Conservation (phyloP, 2,329 filamentous ascomycete species). For the Nectriaceae sp. region DNA sequence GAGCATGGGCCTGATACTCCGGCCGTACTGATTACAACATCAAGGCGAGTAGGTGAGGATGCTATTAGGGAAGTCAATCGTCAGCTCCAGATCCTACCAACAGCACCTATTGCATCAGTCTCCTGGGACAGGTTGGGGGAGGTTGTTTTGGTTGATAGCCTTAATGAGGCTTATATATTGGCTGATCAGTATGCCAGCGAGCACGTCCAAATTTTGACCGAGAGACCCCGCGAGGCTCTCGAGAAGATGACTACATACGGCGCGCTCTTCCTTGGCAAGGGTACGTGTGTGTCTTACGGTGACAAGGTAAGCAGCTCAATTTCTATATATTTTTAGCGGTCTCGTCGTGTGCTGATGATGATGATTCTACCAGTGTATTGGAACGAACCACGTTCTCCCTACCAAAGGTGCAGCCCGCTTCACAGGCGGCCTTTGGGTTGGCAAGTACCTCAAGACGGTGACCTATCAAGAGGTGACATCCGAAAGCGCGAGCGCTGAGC, state of each 20-base stretch:
- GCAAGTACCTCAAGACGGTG: background rate
- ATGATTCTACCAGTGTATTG: background rate
- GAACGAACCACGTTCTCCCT: background rate
- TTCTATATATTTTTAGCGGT: background rate
- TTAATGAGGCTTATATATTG: background rate
- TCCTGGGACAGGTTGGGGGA: background rate
- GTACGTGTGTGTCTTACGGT: background rate
- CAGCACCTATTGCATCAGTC: background rate
- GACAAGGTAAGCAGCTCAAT: background rate
- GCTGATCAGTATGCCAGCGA: background rate
- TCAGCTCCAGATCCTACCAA: background rate
- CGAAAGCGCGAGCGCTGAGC: background rate
- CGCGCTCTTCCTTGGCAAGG: background rate
- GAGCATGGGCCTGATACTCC: background rate
- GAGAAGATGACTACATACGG: background rate
- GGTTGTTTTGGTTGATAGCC: background rate
- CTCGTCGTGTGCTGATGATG: background rate
- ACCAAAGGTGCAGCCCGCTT: background rate
- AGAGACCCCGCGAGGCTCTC: background rate
- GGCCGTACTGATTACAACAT: background rate
- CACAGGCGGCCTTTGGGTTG: background rate
- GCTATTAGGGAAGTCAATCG: background rate
- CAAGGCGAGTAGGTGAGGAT: background rate
- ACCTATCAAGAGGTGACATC: background rate
- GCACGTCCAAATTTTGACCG: background rate